These are phyloP conservation scores for Termitomyces sp. DNA, from an alignment of 768 basidiomycete species.

Conservation along the genomic window DNA sequence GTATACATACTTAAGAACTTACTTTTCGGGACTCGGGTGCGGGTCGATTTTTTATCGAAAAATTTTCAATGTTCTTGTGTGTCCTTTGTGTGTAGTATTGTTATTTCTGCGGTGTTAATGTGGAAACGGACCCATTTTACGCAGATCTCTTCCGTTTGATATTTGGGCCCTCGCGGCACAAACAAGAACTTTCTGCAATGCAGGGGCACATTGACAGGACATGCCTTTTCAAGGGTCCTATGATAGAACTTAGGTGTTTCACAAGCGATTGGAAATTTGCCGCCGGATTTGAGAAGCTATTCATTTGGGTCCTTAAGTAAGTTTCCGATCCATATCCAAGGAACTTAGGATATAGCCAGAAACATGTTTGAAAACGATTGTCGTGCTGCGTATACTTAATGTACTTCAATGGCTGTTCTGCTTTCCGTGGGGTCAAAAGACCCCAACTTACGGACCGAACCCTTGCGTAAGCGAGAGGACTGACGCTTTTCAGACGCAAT, in stretches of 20 bases:
- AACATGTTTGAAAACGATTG: neutral
- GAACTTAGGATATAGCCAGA: neutral
- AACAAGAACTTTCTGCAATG: neutral
- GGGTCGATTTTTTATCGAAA: no score
- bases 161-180: neutral
- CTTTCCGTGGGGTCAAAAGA: neutral
- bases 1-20: no score
- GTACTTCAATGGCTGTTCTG: neutral
- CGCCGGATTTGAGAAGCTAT: constrained; percentile 15
- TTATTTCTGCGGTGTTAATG: neutral
- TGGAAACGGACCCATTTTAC: neutral
- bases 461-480: constrained; percentile 1
- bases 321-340: neutral
- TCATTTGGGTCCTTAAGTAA: neutral
- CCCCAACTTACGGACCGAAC: neutral
- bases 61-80: no score
- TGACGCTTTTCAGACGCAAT: neutral
- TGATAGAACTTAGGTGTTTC: neutral
- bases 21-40: no score
- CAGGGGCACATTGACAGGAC: neutral
- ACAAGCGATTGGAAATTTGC: constrained; percentile 5
- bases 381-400: neutral
- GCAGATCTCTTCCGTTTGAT: neutral
- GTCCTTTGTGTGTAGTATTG: no score
- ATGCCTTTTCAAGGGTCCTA: neutral